Conservation (phyloP, 23 red algal species). For the Gracilaria domingensis region DNA sequence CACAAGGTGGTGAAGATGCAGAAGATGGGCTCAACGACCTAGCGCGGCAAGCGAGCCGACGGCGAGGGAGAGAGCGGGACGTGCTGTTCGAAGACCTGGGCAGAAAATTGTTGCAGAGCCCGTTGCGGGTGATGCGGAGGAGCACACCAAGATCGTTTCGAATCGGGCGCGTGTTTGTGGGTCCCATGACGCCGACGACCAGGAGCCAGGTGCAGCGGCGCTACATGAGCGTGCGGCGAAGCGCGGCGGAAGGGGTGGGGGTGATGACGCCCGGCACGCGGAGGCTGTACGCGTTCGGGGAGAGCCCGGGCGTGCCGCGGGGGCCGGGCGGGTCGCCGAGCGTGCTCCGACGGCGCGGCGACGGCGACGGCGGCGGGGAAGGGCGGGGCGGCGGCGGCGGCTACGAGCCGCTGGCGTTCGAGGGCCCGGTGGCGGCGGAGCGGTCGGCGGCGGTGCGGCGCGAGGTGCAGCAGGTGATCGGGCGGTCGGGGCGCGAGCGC, state of each 20-base stretch:
- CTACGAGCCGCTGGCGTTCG: neutral
- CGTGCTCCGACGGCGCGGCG: too few species aligned
- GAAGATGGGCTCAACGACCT: neutral
- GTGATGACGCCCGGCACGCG: conserved; percentile 68
- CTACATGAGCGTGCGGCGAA: neutral
- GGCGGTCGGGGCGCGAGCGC: neutral
- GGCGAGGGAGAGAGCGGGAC: neutral
- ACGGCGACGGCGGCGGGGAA: neutral
- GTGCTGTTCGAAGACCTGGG: conserved; percentile 38
- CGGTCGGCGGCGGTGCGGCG: conserved; percentile 26
- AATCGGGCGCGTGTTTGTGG: conserved; percentile 41
- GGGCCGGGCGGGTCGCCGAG: too few species aligned
- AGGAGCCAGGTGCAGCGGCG: conserved; percentile 11
- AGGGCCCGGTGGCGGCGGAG: neutral
- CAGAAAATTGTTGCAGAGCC: conserved; percentile 33
- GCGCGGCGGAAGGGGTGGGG: neutral
- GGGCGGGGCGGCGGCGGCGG: neutral
- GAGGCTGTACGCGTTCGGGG: conserved; percentile 66
- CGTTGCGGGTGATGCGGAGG: conserved; percentile 14
- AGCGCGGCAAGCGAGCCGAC: neutral
- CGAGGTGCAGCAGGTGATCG: conserved; percentile 9
- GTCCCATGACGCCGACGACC: conserved; percentile 46
- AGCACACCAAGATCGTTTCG: conserved; percentile 23
- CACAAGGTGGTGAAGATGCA: neutral
- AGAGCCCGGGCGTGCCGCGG: too few species aligned